Base-by-base conservation (phyloP, 345 rosid species). In the Salix arbutifolia region DNA sequence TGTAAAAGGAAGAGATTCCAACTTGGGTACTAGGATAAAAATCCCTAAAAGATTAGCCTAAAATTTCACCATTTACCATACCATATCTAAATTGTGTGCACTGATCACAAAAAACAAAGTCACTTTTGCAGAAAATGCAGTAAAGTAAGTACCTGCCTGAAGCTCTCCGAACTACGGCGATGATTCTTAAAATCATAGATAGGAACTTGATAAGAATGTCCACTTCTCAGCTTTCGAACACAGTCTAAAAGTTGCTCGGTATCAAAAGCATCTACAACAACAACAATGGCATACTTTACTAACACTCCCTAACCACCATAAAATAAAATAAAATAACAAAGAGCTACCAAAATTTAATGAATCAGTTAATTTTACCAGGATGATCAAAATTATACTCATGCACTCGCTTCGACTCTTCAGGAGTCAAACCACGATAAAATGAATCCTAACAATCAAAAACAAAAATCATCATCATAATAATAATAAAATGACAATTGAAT, bases 351-450 rank as follows among this genome's bases (percentile, higher is more conserved):
- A 38, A 69, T 25, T 38, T 21, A n/a, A 67, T 16, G 3, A 35
- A 58, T 17, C 16, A 11, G 38, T 33, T 13, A 30, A 26, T 35
- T 38, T 65, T 88, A 96, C 98, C 99, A 50, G 99, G 98, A 83
- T 96, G 99, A 72, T 96, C 99, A 80, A 96, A 96, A 88, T 96
- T 96, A 82, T 96, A 96, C 86, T 96, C 99, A 19, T 92, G 97
- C 25, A 88, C 99, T 66, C 88, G 92, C 69, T 86, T 80, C 35
- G 85, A 75, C 82, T 96, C 98, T 81, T 90, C 92, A 76, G 92
- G 81, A 6, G 92, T 96, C 85, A 96, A 73, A 69, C 99, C 98
- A 69, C 97, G 97, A 74, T 96, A 96, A 81, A 96, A 96, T 0
- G 98, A 94, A 85, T 96, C 99, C 99, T 94, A 69, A 19, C 17